Base-by-base conservation (phyloP, 176 grass and related monocot species). In the Avena insularis region DNA sequence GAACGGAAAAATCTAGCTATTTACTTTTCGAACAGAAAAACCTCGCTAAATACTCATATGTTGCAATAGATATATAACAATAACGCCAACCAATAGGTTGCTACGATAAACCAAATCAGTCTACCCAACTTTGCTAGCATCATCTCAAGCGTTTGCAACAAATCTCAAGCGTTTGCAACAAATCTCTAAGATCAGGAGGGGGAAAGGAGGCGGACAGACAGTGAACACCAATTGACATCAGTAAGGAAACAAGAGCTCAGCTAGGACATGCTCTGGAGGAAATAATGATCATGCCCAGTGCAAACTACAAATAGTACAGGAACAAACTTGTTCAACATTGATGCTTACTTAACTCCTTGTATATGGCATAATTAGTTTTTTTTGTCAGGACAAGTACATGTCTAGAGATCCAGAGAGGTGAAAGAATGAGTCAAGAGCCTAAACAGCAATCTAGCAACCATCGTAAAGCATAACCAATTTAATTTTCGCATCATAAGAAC, bases 351-450 rank as follows among this genome's bases (percentile, higher is more conserved):
- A 60, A 46, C 14, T 57, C 27, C 13, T 48, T 40, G 48, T 31
- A 65, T 61, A 81, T 48, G 20, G 40, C 29, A 55, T 3, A 79
- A 84, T 64, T 36, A 51, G 53, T 29, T 53, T 71, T 55, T 55
- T 56, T 78, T 21, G 51, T 79, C 38, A 83, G 40, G 79, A 61
- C 17, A 87, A 80, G 25, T 25, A 83, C 43, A 84, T 38, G 43
- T 27, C 78, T 78, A 77, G 58, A 65, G 36, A 11, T 12, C 61
- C 49, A 55, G 12, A 40, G 8, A 62, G 58, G 62, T 50, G 72
- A 61, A 78, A 63, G 19, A 72, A 58, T 12, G 23, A 61, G 27
- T 53, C 13, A 6, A 27, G 56, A 21, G 60, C 19, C 53, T 55
- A 78, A 67, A 53, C n/a, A 9, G 21, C 47, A 72, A 86, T 20